A percentile compares a stretch with the other conserved stretches of the same genome.
Evolutionary conservation across 108 stramenopile genomes (phyloP).

Genomic region (Pseudonitzschia pungens): DNA sequence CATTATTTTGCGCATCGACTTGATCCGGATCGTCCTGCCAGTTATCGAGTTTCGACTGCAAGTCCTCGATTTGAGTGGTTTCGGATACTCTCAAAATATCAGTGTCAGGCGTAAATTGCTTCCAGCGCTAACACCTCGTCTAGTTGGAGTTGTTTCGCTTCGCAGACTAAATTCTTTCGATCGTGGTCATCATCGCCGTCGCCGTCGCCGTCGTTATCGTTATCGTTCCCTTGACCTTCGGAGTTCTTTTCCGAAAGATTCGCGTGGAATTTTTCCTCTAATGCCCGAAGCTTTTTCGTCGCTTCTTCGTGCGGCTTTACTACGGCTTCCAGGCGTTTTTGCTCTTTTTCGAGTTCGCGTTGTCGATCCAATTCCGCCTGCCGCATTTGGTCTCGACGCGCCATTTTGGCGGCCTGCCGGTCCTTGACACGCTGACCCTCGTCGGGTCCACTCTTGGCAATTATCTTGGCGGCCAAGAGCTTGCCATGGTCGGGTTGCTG

Average conservation of each 20-base stretch:
- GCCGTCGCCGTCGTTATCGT: not conserved
- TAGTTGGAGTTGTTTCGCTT: slow-evolving; percentile 47
- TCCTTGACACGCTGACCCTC: slow-evolving; percentile 14
- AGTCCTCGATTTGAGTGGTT: slow-evolving; percentile 19
- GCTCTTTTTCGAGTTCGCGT: slow-evolving; percentile 39
- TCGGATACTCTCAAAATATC: slow-evolving; percentile 22
- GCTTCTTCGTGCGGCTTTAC: slow-evolving; percentile 34
- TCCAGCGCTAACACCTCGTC: slow-evolving; percentile 45
- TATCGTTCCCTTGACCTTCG: not conserved
- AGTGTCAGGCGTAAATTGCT: slow-evolving; percentile 40
- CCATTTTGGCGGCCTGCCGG: slow-evolving; percentile 33
- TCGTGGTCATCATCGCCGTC: not conserved
- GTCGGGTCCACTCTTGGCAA: slow-evolving; percentile 18
- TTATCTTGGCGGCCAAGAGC: slow-evolving; percentile 36
- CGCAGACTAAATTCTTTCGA: slow-evolving; percentile 20
- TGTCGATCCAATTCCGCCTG: slow-evolving; percentile 22
- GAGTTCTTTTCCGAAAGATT: not conserved
- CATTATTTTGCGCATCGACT: not conserved
- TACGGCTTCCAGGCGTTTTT: slow-evolving; percentile 21
- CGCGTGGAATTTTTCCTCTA: slow-evolving; percentile 13
- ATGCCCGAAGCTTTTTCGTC: slow-evolving; percentile 5
- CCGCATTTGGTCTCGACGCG: slow-evolving; percentile 22
- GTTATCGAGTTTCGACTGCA: slow-evolving; percentile 25
- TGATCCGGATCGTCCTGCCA: slow-evolving; percentile 25
- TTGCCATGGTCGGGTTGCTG: slow-evolving; percentile 28